Evolutionary conservation across 2,329 filamentous ascomycete genomes (phyloP).

Genomic region (Aspergillus fructus): DNA sequence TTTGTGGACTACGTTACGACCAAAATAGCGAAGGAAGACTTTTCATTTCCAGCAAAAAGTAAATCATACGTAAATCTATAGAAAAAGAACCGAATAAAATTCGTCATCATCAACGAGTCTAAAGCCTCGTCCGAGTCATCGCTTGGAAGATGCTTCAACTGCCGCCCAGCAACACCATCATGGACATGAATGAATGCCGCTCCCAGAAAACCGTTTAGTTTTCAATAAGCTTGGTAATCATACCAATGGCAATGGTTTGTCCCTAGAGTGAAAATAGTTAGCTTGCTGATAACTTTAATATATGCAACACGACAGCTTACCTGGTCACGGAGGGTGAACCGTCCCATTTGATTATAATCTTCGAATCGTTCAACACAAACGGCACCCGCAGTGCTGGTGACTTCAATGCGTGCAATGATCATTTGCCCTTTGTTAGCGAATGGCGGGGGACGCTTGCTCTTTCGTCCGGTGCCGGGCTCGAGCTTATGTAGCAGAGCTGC

Average conservation of each 20-base stretch:
- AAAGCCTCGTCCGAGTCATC: conserved; percentile 13
- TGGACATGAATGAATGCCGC: neutral
- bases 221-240: conserved; percentile 85
- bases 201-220: conserved; percentile 19
- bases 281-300: neutral
- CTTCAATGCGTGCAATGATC: conserved; percentile 88
- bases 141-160: neutral
- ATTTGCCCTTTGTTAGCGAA: conserved; percentile 78
- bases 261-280: conserved; percentile 57
- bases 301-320: conserved; percentile 47
- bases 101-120: conserved; percentile 37
- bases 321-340: conserved; percentile 87
- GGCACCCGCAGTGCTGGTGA: conserved; percentile 78
- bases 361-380: conserved; percentile 95
- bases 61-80: conserved; percentile 24
- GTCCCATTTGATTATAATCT: conserved; percentile 90
- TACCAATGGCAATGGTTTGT: conserved; percentile 98
- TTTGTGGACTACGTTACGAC: conserved; percentile 2
- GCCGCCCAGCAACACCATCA: neutral
- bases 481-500: conserved; percentile 84
- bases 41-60: conserved; percentile 22
- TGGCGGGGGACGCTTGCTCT: conserved; percentile 88
- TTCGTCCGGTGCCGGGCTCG: conserved; percentile 89
- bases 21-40: conserved; percentile 12
- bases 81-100: conserved; percentile 21